A percentile compares a stretch with the other conserved stretches of the same genome.
Evolutionary conservation across 257 asterid species (phyloP).

Genomic region (Nyctanthes arbortristis): DNA sequence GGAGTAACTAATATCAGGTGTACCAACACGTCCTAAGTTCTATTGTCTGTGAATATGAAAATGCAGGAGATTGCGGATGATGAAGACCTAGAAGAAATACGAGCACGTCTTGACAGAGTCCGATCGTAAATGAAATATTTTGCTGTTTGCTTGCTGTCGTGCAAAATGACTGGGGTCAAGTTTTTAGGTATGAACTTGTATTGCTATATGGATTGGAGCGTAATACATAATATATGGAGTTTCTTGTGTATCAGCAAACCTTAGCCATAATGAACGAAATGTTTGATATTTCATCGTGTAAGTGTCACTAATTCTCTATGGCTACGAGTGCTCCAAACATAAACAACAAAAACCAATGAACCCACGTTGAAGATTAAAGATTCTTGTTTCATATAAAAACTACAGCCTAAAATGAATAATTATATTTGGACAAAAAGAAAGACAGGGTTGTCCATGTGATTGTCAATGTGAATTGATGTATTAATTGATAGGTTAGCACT

Average conservation of each 20-base stretch:
- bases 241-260: not conserved
- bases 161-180: too few relatives aligned
- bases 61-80: slow-evolving; percentile 66
- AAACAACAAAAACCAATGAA: too few relatives aligned
- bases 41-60: slow-evolving; percentile 1
- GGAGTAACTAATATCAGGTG: not conserved
- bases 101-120: slow-evolving; percentile 91
- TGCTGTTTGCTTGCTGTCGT: not conserved
- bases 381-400: too few relatives aligned
- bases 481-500: too few relatives aligned
- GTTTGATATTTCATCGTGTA: not conserved
- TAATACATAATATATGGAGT: not conserved
- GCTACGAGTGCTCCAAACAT: too few relatives aligned
- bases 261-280: not conserved
- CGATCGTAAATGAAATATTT: slow-evolving; percentile 65
- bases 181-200: not conserved
- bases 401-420: too few relatives aligned
- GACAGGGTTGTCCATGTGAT: too few relatives aligned
- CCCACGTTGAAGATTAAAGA: too few relatives aligned
- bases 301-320: not conserved
- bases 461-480: too few relatives aligned
- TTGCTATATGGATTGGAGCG: not conserved
- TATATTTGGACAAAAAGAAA: too few relatives aligned
- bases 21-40: too few relatives aligned
- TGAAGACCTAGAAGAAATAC: slow-evolving; percentile 84